Evolutionary conservation across 331 rosid genomes (phyloP), one percentile per base, ranked within the genome.

Genomic region (Quercus lobata): DNA sequence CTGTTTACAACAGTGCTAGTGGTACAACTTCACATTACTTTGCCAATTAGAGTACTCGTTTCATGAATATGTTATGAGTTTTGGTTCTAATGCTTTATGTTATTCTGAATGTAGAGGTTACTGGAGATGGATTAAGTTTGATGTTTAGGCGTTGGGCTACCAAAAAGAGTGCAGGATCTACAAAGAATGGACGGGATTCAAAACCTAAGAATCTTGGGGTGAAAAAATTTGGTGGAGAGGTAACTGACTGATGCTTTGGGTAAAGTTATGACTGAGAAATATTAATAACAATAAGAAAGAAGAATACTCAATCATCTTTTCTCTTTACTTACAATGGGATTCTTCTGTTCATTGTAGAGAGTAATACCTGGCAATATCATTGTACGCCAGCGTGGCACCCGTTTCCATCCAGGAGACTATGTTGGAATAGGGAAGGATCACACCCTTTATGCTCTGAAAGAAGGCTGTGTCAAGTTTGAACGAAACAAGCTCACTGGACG

Each of bases 221-320:
- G 32, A 90, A 95, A 88, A 95, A 95, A 82, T 95, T 85, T 60
- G 98, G 97, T 34, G 97, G 98, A 70, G 97, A 92, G 96, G 98
- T 91, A 86, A 90, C 91, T 81, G 55, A 56, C 60, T 80, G 29
- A 18, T 83, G 49, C 60, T 77, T 71, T 69, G 65, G 24, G 83
- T 57, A 52, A 76, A 49, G 56, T 74, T 46, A 19, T 77, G 77
- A 35, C 73, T 24, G 24, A 66, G 44, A 8, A n/a, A 35, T 22
- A n/a, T 4, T 35, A 68, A 35, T 46, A 11, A 10, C 21, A n/a
- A 7, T 19, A 35, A 19, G 29, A 68, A 35, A 34, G 4, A 19
- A 34, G 18, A 18, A 7, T 34, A 34, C 25, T 17, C 3, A 34
- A 19, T 68, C 53, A 35, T 35, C n/a, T 22, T 41, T 61, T n/a